Conservation (phyloP, 768 basidiomycete genomes). For the Clathrus columnatus region DNA sequence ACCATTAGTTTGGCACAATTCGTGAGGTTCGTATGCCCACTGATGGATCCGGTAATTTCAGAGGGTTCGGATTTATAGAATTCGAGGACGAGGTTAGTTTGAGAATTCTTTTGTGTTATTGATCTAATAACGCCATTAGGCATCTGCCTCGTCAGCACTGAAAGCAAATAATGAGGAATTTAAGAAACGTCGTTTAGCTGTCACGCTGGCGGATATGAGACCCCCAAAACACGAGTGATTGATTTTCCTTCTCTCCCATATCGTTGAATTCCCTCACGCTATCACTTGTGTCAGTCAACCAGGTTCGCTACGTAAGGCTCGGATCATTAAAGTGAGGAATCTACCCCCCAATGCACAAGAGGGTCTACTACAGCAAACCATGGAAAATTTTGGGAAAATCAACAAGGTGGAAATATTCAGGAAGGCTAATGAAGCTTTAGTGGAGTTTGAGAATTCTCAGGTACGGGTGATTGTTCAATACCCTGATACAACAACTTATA, state of each 20-base stretch:
- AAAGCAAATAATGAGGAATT: conserved; percentile 80
- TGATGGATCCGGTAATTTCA: conserved; percentile 60
- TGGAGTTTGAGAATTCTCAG: conserved; percentile 28
- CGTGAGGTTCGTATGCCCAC: conserved; percentile 74
- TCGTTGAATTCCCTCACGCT: not conserved
- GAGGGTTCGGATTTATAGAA: conserved; percentile 90
- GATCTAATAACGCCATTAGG: conserved; percentile 34
- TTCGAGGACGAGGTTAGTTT: conserved; percentile 71
- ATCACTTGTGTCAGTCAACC: conserved; percentile 23
- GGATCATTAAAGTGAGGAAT: conserved; percentile 68
- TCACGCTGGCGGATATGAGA: conserved; percentile 75
- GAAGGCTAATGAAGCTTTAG: conserved; percentile 36
- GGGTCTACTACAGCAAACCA: conserved; percentile 78
- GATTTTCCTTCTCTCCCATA: not conserved
- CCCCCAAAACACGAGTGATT: conserved; percentile 45
- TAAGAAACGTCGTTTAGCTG: conserved; percentile 83
- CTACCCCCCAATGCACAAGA: conserved; percentile 78
- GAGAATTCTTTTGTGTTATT: not conserved
- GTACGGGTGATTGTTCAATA: conserved; percentile 22
- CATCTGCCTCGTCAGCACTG: conserved; percentile 61
- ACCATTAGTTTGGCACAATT: conserved; percentile 63
- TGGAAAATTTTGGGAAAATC: conserved; percentile 69
- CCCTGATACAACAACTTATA: not conserved
- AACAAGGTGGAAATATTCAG: conserved; percentile 69
- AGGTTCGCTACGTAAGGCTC: conserved; percentile 47